These are phyloP conservation scores for Lentinula lateritia DNA, from an alignment of 768 basidiomycete genomes.

Conservation along the genomic window DNA sequence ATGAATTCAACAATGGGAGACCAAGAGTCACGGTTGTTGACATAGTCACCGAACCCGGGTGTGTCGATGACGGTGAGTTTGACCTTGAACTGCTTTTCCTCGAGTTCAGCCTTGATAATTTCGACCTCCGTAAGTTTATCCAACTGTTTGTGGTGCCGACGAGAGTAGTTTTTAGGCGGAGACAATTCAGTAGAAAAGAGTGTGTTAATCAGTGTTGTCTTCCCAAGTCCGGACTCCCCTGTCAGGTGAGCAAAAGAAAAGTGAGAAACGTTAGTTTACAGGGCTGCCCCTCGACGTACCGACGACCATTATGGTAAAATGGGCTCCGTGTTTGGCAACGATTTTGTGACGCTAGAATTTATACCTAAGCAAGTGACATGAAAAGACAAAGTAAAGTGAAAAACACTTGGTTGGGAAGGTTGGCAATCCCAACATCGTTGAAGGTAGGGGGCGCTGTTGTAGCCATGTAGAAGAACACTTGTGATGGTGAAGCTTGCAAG, in stretches of 20 bases:
- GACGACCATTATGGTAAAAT: conserved; percentile 99
- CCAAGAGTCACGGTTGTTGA: conserved; percentile 99
- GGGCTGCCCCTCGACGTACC: conserved; percentile 45
- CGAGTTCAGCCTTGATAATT: conserved; percentile 98
- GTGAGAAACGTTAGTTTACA: neutral
- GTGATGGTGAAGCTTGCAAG: too few species aligned
- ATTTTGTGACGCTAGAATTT: conserved; percentile 91
- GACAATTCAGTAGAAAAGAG: conserved; percentile 98
- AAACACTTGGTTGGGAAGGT: conserved; percentile 94
- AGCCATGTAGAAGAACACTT: too few species aligned
- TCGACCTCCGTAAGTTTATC: conserved; percentile 99
- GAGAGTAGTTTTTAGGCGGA: conserved; percentile 81
- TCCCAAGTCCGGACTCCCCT: conserved; percentile 97
- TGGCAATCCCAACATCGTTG: conserved; percentile 51
- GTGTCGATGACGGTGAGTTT: conserved; percentile 99
- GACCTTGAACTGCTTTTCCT: conserved; percentile 99
- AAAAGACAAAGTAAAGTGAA: conserved; percentile 10
- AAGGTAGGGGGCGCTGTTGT: too few species aligned
- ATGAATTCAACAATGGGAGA: conserved; percentile 97
- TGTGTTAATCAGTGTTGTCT: conserved; percentile 98
- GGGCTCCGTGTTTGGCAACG: conserved; percentile 93
- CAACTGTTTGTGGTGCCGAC: conserved; percentile 90
- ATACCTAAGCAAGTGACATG: neutral
- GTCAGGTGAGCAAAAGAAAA: neutral
- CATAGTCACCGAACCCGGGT: conserved; percentile 99